Conservation (phyloP, 306 rosid species). For the Sechiopsis laciniata region DNA sequence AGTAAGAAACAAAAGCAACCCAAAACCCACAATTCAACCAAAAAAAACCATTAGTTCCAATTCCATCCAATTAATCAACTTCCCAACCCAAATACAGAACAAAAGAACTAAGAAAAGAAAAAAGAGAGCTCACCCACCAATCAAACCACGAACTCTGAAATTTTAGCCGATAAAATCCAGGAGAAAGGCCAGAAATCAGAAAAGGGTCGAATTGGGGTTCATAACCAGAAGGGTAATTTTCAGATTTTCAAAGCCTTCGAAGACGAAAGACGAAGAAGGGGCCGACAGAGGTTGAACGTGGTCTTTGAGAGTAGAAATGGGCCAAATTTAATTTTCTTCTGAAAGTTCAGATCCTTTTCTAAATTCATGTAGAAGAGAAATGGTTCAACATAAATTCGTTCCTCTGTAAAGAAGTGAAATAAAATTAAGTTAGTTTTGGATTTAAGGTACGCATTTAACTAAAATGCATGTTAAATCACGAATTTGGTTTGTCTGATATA, state of each 20-base stretch:
- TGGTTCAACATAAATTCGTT: too few species aligned
- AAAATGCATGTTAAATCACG: too few species aligned
- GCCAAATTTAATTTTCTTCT: too few species aligned
- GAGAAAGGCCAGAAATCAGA: not conserved
- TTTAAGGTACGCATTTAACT: too few species aligned
- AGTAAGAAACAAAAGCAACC: not conserved
- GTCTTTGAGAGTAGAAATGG: too few species aligned
- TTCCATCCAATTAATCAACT: not conserved
- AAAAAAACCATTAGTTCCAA: not conserved
- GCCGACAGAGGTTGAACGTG: too few species aligned
- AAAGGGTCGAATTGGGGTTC: not conserved
- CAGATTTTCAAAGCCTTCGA: not conserved
- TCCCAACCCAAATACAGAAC: constrained; percentile 12
- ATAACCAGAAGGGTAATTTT: not conserved
- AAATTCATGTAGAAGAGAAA: too few species aligned
- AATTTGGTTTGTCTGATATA: too few species aligned
- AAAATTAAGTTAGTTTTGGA: too few species aligned
- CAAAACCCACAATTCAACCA: not conserved
- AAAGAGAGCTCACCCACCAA: constrained; percentile 17
- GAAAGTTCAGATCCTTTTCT: too few species aligned
- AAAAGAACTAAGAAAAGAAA: not conserved
- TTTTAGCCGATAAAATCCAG: not conserved
- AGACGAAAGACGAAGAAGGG: not conserved
- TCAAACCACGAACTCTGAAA: not conserved
- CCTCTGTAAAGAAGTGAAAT: too few species aligned